phyloP scores from a whole-genome alignment of 306 rosid species.

The Canavalia ensiformis region DNA sequence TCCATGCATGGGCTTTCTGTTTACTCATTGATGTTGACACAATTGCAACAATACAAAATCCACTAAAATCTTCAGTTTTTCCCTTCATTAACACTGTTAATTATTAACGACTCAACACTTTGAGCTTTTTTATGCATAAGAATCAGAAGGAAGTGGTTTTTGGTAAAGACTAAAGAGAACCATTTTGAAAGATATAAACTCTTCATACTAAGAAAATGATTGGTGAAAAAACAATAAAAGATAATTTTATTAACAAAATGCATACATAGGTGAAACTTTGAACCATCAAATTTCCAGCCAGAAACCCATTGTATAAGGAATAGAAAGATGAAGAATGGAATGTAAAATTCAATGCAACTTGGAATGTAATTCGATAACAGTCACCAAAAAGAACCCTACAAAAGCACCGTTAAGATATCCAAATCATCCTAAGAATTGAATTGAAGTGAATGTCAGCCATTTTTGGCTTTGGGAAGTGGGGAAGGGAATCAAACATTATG shows the following conservation, averaged over 20 bases:
- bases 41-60: constrained; percentile 10
- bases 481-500: neutral
- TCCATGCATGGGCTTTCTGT: constrained; percentile 7
- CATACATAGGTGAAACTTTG: neutral
- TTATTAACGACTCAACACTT: neutral
- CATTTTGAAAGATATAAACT: neutral
- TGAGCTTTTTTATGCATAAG: neutral
- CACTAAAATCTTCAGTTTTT: constrained; percentile 1
- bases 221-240: neutral
- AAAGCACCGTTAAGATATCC: neutral
- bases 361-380: neutral
- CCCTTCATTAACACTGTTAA: neutral
- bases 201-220: neutral
- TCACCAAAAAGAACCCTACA: constrained; percentile 1
- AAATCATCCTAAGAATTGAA: too few species aligned
- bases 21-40: neutral
- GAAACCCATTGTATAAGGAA: constrained; percentile 5
- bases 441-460: neutral
- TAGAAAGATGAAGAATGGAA: neutral
- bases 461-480: constrained; percentile 17
- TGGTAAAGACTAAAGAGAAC: neutral
- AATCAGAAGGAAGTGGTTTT: neutral
- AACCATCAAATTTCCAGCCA: constrained; percentile 12
- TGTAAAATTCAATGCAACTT: neutral
- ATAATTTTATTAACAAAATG: neutral